Evolutionary conservation across 257 asterid species (phyloP).

Genomic region (Ligustrum vulgare): DNA sequence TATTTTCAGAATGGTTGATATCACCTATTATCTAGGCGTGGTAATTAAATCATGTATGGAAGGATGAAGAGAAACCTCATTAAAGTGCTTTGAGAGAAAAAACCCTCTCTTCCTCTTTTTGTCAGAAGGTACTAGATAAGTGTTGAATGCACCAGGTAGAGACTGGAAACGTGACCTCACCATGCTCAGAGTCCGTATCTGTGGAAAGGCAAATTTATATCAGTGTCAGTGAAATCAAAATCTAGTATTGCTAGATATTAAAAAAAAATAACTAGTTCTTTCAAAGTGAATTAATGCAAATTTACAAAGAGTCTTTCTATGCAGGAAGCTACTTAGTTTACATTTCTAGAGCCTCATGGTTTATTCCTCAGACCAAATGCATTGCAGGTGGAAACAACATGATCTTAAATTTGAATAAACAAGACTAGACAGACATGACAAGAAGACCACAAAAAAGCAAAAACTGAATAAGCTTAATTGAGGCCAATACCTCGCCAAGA

Average conservation of each 20-base stretch:
- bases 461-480: neutral
- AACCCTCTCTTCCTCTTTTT: constrained; percentile 65
- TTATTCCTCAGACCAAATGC: neutral
- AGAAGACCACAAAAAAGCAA: neutral
- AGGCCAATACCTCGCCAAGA: constrained; percentile 77
- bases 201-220: constrained; percentile 25
- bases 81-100: constrained; percentile 62
- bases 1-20: constrained; percentile 10
- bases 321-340: neutral
- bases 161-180: constrained; percentile 93
- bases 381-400: neutral
- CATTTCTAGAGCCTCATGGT: neutral
- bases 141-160: constrained; percentile 93
- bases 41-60: constrained; percentile 24
- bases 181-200: constrained; percentile 98
- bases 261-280: too few relatives aligned
- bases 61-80: constrained; percentile 53
- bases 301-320: neutral
- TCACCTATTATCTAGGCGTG: constrained; percentile 18
- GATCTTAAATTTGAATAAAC: neutral
- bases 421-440: neutral
- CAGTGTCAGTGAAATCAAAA: too few relatives aligned
- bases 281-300: too few relatives aligned
- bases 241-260: too few relatives aligned
- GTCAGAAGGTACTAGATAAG: constrained; percentile 77